Base-by-base conservation (phyloP, 2,329 filamentous ascomycete species). In the Alternaria sp. region DNA sequence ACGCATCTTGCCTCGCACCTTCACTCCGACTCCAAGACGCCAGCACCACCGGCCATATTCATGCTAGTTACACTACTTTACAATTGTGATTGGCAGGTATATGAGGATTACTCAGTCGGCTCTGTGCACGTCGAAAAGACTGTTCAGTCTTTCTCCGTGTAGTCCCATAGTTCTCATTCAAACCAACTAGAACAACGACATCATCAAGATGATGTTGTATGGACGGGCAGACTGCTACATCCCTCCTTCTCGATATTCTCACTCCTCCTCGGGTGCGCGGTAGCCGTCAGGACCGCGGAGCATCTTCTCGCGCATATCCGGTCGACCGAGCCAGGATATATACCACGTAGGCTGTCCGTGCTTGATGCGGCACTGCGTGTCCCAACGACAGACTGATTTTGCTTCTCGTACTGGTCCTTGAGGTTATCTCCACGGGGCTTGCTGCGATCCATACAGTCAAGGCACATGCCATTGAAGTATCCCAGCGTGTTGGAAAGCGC, bases 301-400 rank as follows among this genome's bases (percentile, higher is more conserved):
- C 14, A 67, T 60, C 60, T 66, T 68, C 54, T 63, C 62, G 5
- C 61, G 58, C 40, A 63, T 44, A 37, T 67, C 66, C 5, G 62
- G 59, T 8, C 62, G 56, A 42, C 67, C 66, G 11, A 54, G 58
- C 67, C 67, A 76, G 2, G 65, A 70, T 13, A 66, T 65, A 49
- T 73, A 76, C 72, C 72, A 77, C 0, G 67, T 71, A 24, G 67
- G 58, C 46, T 75, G 53, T 11, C 58, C 60, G 46, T 77, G 74
- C 13, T 45, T 50, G 28, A 73, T 59, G 6, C 73, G 65, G 40
- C 59, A 61, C 21, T 50, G n/a, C 6, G 54, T 54, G 42, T 73
- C 71, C 72, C 72, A 76, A 4, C 61, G 54, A 56, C 58, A 8
- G 36, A 51, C 7, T 51, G 29, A 66, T 54, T 54, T 17, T 70